Percentiles rank a stretch among this genome's conserved stretches.
Conservation (phyloP, 1,139 yeast species). For the Candida buenavistaensis region DNA sequence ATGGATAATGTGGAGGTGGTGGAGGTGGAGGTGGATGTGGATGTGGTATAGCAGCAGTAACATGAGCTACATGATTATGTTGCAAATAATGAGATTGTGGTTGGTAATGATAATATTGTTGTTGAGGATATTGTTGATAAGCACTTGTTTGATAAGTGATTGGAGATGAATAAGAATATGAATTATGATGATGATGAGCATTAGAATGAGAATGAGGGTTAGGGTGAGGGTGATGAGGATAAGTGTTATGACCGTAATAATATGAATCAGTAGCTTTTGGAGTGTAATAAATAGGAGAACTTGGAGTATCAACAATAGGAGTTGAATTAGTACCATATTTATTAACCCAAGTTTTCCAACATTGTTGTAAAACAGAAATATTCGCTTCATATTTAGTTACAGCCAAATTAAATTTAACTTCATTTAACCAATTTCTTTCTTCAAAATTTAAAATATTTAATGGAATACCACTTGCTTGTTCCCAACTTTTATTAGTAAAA, state of each 20-base stretch:
- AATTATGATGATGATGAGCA: neutral
- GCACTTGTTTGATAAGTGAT: neutral
- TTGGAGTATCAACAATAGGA: constrained; percentile 1
- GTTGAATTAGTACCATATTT: constrained; percentile 24
- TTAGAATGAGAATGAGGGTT: neutral
- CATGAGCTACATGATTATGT: too few relatives aligned
- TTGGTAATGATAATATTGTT: constrained; percentile 1
- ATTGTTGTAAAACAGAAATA: constrained; percentile 44
- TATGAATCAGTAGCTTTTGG: neutral
- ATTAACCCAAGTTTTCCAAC: constrained; percentile 49
- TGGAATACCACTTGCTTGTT: constrained; percentile 85
- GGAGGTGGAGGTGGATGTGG: neutral
- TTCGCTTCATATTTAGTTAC: constrained; percentile 43
- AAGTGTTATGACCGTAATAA: neutral
- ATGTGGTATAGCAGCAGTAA: too few relatives aligned
- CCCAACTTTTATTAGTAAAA: constrained; percentile 93
- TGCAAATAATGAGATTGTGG: constrained; percentile 2
- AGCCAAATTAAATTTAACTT: constrained; percentile 49
- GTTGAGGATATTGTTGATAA: neutral
- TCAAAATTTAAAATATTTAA: constrained; percentile 58
- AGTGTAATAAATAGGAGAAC: neutral
- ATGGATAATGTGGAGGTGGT: constrained; percentile 2
- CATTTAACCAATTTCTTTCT: constrained; percentile 74
- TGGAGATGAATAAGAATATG: constrained; percentile 1
- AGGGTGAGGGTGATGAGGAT: too few relatives aligned